Evolutionary conservation across 768 basidiomycete genomes (phyloP), one percentile per base, ranked within the genome.

Genomic region (Mycena galericulata): DNA sequence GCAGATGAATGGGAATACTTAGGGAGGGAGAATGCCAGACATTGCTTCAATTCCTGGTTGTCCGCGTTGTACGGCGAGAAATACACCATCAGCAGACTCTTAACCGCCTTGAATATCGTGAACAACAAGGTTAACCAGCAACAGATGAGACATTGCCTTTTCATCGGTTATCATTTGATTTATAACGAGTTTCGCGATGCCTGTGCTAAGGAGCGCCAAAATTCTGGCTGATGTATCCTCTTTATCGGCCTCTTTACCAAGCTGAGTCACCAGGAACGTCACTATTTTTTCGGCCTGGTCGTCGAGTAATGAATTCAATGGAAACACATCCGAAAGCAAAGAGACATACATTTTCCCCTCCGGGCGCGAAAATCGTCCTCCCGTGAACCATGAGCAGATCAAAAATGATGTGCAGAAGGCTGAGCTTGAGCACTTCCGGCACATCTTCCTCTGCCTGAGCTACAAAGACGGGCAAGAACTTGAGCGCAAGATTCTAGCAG

Each of bases 341-440:
- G 29, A 36, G 30, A 56, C 73, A 53, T 57, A 79, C 79, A 59
- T 76, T 74, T 10, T 68, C 71, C 14, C 51, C 70, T 43, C 78
- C 78, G n/a, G 77, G 77, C 4, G 79, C 81, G 30, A 90, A 77
- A 77, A 93, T 85, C 53, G 86, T 86, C 47, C 81, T 77, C 63
- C 93, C 91, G 69, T 97, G 92, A 0, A 93, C 89, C 89, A 96
- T 96, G 58, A 97, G 79, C 40, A 95, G 84, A 77, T 98, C 96
- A 73, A 97, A 95, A 5, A 96, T 77, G 62, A 92, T 87, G 73
- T 95, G 89, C n/a, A 95, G 79, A n/a, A 93, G 84, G 51, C 86
- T 87, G 14, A 89, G 79, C 79, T 89, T 91, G 71, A 96, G 84
- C 1, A 84, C 81, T 38, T 91, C 90, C 0, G 92, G 88, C 0